Evolutionary conservation across 192 early-diverging fungal species (phyloP), one percentile per base, ranked within the genome.

Genomic region (Obelidium mucronatum): DNA sequence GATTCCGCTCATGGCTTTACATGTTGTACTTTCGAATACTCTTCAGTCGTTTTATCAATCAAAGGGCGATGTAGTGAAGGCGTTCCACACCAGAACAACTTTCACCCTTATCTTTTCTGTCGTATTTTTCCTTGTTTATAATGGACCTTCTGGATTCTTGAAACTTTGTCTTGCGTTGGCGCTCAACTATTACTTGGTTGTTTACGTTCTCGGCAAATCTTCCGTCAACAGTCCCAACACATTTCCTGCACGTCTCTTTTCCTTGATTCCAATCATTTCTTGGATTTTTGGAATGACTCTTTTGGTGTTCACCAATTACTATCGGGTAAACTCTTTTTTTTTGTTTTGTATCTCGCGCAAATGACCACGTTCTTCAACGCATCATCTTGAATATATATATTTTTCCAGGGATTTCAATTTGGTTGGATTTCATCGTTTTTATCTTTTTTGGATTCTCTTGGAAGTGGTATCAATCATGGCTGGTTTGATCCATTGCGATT

Each of bases 401-500:
- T 1, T 13, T 22, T 33, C 17, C 26, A 61, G 70, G 58, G 70
- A 24, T 56, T 75, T 37, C n/a, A 24, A 34, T 75, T 75, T 33
- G 28, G 40, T 13, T 64, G 2, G 42, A 39, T 42, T 55, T 39
- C 58, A 15, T 65, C 68, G 19, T 22, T 31, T 19, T 59, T 73
- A 34, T 3, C 17, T 13, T 44, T 52, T 15, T 36, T 64, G 91
- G 95, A 98, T 77, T 39, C 67, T 8, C n/a, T n/a, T n/a, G 83
- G 88, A 73, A 81, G 78, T 6, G 97, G 96, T 3, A 68, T 97
- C 19, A 80, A 91, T 78, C 80, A 83, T 13, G 88, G 96, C 40
- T 99, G 97, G 97, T 86, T 92, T 73, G 80, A 96, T 31, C 91
- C 90, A 3, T 97, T 97, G 84, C 98, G 98, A 77, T 91, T 98